Base-by-base conservation (phyloP, 805 yeast genomes). In the Pichia exigua region DNA sequence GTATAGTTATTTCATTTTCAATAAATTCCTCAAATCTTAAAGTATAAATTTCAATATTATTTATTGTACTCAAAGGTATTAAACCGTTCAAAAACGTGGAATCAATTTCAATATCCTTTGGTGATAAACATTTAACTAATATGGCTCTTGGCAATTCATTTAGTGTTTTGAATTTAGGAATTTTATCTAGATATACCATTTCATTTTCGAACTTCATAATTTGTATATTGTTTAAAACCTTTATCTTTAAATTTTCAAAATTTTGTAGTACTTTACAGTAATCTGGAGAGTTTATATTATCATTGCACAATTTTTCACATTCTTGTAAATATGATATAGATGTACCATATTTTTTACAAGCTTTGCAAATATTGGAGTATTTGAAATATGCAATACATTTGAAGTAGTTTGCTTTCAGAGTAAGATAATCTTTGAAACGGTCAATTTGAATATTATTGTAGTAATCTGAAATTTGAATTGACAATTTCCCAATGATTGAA, bases 151-250 rank as follows among this genome's bases (percentile, higher is more conserved):
- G 61, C 3, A 82, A 69, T 0, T 70, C 59, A 0, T 78, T 70
- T 1, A 81, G 57, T 2, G 72, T 69, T 0, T 61, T 52, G 9
- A 57, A 60, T 1, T 55, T 58, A 0, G 95, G 95, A 0, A 88
- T 81, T 1, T 71, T 68, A 52, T 85, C 83, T 41, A 87, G 67
- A 64, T 88, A 87, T 7, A 91, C 82, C 58, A 89, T 71, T 60
- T 89, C 91, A 62, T 90, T 90, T 57, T 90, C 97, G 57, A 82
- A 76, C 56, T 85, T 89, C 0, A 91, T 79, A 3, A 76, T 70
- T 18, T 71, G 66, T 11, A 83, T 60, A 1, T 75, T 71, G 1
- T 71, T 73, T 11, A 67, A 61, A 1, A 86, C 71, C 2, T 74
- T 72, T 3, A 65, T 63, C 1, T 64, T 56, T 20, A 91, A 72